These are phyloP conservation scores for Halenospora varia DNA, from an alignment of 495 filamentous ascomycete genomes.

Conservation along the genomic window DNA sequence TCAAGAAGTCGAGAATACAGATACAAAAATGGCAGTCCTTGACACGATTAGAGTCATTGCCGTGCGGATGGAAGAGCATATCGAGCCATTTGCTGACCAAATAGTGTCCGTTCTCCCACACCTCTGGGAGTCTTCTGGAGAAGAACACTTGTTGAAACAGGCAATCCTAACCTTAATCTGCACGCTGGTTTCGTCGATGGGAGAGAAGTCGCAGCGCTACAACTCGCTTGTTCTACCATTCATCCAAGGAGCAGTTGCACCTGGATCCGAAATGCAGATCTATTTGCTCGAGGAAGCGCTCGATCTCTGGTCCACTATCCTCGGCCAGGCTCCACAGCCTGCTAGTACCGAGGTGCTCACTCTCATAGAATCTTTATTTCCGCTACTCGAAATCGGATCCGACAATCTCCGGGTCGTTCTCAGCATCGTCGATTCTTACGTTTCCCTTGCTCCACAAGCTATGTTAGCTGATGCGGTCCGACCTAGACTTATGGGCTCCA, in stretches of 20 bases:
- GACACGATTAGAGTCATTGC: slow-evolving; percentile 80
- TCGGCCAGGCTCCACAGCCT: slow-evolving; percentile 64
- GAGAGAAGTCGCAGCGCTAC: slow-evolving; percentile 64
- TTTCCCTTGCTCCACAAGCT: slow-evolving; percentile 70
- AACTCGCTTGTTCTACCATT: slow-evolving; percentile 73
- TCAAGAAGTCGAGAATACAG: slow-evolving; percentile 73
- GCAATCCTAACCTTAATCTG: slow-evolving; percentile 79
- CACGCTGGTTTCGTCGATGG: slow-evolving; percentile 74
- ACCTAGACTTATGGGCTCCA: slow-evolving; percentile 47
- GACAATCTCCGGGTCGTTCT: slow-evolving; percentile 66
- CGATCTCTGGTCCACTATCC: slow-evolving; percentile 78
- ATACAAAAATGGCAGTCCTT: slow-evolving; percentile 82
- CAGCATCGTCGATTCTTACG: slow-evolving; percentile 73
- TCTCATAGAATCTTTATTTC: slow-evolving; percentile 64
- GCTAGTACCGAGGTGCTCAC: slow-evolving; percentile 61
- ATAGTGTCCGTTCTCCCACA: slow-evolving; percentile 77
- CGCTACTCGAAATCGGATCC: slow-evolving; percentile 65
- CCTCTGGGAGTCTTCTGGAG: slow-evolving; percentile 78
- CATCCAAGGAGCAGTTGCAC: slow-evolving; percentile 71
- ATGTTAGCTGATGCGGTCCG: slow-evolving; percentile 66
- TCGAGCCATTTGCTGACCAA: slow-evolving; percentile 70
- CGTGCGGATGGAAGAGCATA: slow-evolving; percentile 68
- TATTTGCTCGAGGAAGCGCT: slow-evolving; percentile 91
- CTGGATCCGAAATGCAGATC: slow-evolving; percentile 70
- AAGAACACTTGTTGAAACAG: slow-evolving; percentile 87